Base-by-base conservation (phyloP, 2,329 filamentous ascomycete species). In the Neonectria punicea region DNA sequence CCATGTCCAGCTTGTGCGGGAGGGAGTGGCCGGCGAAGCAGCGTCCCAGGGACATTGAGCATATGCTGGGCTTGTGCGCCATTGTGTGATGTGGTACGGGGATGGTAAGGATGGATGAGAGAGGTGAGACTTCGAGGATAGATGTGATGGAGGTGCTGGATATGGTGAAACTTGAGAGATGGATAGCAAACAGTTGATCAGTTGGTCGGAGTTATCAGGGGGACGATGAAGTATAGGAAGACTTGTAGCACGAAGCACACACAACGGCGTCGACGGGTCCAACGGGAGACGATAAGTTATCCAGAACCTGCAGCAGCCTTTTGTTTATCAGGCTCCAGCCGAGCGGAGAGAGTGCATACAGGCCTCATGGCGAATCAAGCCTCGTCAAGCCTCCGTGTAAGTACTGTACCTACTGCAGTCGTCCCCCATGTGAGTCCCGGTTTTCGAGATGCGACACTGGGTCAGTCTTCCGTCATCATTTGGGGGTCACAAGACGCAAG, bases 31-130 rank as follows among this genome's bases (percentile, higher is more conserved):
- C 88, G 74, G 90, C 90, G 39, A 76, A 84, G 72, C 88, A 89
- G 46, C 91, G 89, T 46, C 92, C 92, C 1, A 95, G 84, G 53
- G 91, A 94, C 85, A 94, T 92, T 67, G 91, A 92, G 63, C 89
- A 89, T 74, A 95, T 94, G 43, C 85, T 91, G 68, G 90, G 85
- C 68, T 84, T 85, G 77, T 84, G 88, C 67, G 84, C 75, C 85
- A 87, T 87, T 32, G 63, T 79, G 71, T 18, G 20, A 30, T 30
- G 36, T 58, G 22, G 20, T 57, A 32, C 20, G 16, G 14, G 30
- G 51, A 18, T 34, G 32, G 11, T 34, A 34, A 13, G 13, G 54
- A 30, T 30, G 9, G 13, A 16, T n/a, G 36, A 16, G 25, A 46
- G 28, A 25, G 25, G 14, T n/a, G 28, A 22, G 25, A 65, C 55